Evolutionary conservation across 2,329 filamentous ascomycete species (phyloP).

Genomic region (Colletotrichum phormii): DNA sequence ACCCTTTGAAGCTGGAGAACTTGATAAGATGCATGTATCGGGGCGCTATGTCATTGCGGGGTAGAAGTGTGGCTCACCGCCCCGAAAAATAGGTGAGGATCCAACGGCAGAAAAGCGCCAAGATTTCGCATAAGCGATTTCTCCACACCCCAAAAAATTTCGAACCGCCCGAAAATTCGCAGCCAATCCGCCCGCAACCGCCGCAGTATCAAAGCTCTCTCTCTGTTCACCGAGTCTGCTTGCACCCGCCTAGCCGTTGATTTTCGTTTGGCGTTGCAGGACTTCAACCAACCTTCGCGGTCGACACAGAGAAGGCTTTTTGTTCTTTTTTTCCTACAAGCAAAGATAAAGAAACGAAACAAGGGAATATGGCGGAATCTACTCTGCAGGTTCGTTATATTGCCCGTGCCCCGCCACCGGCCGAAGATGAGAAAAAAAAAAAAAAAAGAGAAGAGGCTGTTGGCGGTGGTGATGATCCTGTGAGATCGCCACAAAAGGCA

Average conservation of each 20-base stretch:
- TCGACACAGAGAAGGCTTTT: neutral
- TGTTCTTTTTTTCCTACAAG: neutral
- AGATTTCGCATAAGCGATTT: conserved; percentile 39
- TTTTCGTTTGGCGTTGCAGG: neutral
- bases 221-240: conserved; percentile 21
- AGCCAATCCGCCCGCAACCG: conserved; percentile 35
- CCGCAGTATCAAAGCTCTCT: conserved; percentile 27
- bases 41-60: conserved; percentile 28
- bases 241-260: conserved; percentile 10
- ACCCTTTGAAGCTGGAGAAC: neutral
- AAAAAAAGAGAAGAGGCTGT: conserved; percentile 7
- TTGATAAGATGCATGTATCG: conserved; percentile 15
- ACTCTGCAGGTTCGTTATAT: conserved; percentile 58
- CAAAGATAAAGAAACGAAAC: neutral
- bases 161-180: conserved; percentile 34
- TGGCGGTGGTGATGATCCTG: conserved; percentile 24
- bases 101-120: conserved; percentile 34
- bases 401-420: conserved; percentile 38
- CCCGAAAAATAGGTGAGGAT: neutral
- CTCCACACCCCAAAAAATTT: conserved; percentile 40
- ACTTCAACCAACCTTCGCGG: conserved; percentile 6
- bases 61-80: conserved; percentile 11
- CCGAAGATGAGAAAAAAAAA: conserved; percentile 1
- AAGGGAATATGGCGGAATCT: conserved; percentile 54
- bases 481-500: neutral